phyloP scores from a whole-genome alignment of 306 rosid species.

The Pueraria montana region DNA sequence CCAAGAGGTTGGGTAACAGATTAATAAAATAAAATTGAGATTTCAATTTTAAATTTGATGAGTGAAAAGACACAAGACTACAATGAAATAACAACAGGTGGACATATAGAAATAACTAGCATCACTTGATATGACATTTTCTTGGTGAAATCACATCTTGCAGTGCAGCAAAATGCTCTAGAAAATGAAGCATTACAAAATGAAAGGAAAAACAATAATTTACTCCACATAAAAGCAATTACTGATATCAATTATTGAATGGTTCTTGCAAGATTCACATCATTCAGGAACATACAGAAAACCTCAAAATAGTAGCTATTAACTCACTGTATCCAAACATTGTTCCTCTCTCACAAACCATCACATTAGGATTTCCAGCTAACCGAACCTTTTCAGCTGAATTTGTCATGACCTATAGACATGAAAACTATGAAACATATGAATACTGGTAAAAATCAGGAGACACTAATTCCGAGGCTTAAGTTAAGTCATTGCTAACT shows the following conservation, averaged over 20 bases:
- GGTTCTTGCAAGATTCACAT: slow-evolving; percentile 8
- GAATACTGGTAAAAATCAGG: slow-evolving; percentile 33
- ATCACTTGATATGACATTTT: slow-evolving; percentile 31
- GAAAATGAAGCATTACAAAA: slow-evolving; percentile 13
- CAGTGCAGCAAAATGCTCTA: slow-evolving; percentile 13
- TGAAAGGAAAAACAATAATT: slow-evolving; percentile 9
- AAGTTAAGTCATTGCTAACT: slow-evolving; percentile 9
- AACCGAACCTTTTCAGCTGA: slow-evolving; percentile 91
- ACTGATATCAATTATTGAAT: not conserved
- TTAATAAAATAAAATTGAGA: slow-evolving; percentile 10
- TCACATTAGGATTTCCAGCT: slow-evolving; percentile 96
- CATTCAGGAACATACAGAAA: slow-evolving; percentile 37
- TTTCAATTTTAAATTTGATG: slow-evolving; percentile 14
- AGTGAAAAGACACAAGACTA: slow-evolving; percentile 35
- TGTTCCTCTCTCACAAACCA: slow-evolving; percentile 99
- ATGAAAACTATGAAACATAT: slow-evolving; percentile 37
- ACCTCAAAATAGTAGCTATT: slow-evolving; percentile 22
- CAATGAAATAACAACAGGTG: slow-evolving; percentile 23
- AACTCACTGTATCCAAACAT: slow-evolving; percentile 99
- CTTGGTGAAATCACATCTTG: slow-evolving; percentile 25
- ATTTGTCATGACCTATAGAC: slow-evolving; percentile 83
- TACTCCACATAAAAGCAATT: slow-evolving; percentile 8
- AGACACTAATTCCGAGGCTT: not conserved
- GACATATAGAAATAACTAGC: slow-evolving; percentile 26
- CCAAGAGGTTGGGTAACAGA: slow-evolving; percentile 13